These are phyloP conservation scores for Pseudognaphalium luteoalbum DNA, from an alignment of 129 eudicot species.

Conservation along the genomic window DNA sequence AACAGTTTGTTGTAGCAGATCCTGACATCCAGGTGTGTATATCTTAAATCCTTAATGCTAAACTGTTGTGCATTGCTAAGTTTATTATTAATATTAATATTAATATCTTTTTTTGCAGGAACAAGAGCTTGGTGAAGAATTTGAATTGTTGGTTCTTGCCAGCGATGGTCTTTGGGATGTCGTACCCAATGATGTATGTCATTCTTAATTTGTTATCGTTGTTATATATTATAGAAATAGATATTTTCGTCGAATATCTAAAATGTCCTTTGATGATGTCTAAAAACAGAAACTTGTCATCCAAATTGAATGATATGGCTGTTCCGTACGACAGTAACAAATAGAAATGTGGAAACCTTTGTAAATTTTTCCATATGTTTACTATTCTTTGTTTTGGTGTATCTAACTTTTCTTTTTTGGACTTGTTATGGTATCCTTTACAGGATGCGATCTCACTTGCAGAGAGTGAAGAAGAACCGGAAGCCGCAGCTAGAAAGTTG, in stretches of 20 bases:
- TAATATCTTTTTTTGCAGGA: conserved; percentile 55
- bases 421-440: background rate
- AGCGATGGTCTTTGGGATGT: conserved; percentile 93
- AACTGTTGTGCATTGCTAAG: background rate
- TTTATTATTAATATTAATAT: background rate
- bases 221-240: background rate
- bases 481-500: conserved; percentile 71
- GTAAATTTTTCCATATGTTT: background rate
- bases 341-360: background rate
- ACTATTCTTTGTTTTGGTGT: background rate
- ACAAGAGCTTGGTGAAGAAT: conserved; percentile 62
- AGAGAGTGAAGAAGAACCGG: conserved; percentile 62
- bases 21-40: conserved; percentile 80
- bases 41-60: background rate
- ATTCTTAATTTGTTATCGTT: background rate
- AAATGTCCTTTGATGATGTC: no score
- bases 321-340: background rate
- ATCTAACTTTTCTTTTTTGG: background rate
- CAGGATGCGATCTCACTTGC: conserved; percentile 83
- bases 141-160: conserved; percentile 75
- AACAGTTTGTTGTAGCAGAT: conserved; percentile 82
- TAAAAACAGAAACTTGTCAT: background rate
- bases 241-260: background rate
- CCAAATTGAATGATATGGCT: background rate
- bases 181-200: conserved; percentile 70